Base-by-base conservation (phyloP, 169 alveolate species). In the Cystoisospora suis region DNA sequence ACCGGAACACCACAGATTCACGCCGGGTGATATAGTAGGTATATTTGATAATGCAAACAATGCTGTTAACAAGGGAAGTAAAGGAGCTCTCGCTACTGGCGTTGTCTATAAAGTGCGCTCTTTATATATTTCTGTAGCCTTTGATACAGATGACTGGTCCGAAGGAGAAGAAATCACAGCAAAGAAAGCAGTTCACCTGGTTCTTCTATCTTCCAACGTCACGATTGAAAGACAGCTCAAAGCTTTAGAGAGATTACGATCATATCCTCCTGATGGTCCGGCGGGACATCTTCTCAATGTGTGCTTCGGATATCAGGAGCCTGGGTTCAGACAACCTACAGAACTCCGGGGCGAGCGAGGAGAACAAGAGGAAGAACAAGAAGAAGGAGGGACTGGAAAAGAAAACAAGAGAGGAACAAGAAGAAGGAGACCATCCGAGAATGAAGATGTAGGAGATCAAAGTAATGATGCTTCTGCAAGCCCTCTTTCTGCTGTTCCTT, bases 11-110 rank as follows among this genome's bases (percentile, higher is more conserved):
- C 89, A 83, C 89, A 77, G 89, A 7, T 65, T 83, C 42, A 49
- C 81, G 1, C 79, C 81, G 38, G 89, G 89, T n/a, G 89, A 83
- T 61, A 56, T 83, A 42, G 89, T 83, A 12, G 89, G 80, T 29
- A 34, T 83, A 1, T 83, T 58, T 45, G 34, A 34, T 5, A 44
- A n/a, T 5, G 44, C 42, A 44, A 9, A 65, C n/a, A 44, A 36
- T 15, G 27, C 20, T 20, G 20, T 17, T 36, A 34, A 34, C 34
- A 36, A n/a, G 1, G 83, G 83, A 1, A 65, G 89, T 42, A 6
- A 40, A 34, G 72, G 89, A 77, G 80, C 89, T n/a, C 9, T 83
- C 1, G 89, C 89, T 42, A 4, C 89, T 12, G 89, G 89, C 23
- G 89, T 83, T 1, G 79, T 83, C 29, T 61, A 83, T 45, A 56